Percentiles rank a stretch among this genome's conserved stretches.
phyloP scores from a whole-genome alignment of 164 flowering plant genomes.

The Piper betle region DNA sequence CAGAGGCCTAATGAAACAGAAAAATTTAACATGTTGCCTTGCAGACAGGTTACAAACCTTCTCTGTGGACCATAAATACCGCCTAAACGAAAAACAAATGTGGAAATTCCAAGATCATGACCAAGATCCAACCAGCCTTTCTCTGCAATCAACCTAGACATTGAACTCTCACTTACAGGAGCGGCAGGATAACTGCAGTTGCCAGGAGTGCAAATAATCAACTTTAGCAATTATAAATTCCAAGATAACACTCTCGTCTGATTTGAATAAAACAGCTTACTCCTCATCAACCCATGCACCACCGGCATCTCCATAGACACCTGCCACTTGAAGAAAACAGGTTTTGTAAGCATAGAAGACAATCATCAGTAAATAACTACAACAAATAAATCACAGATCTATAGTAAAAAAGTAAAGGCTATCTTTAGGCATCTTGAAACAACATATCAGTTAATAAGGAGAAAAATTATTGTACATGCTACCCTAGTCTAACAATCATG shows the following conservation, averaged over 20 bases:
- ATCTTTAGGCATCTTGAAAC: too few relatives aligned
- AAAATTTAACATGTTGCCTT: background rate
- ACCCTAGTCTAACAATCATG: too few relatives aligned
- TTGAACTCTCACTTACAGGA: constrained; percentile 37
- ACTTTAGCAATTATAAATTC: background rate
- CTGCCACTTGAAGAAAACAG: constrained; percentile 21
- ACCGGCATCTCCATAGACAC: constrained; percentile 85
- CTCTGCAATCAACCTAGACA: constrained; percentile 67
- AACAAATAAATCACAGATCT: too few relatives aligned
- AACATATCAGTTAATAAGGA: too few relatives aligned
- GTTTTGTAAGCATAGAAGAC: background rate
- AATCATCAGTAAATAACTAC: background rate
- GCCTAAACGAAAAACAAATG: constrained; percentile 67
- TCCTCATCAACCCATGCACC: constrained; percentile 89
- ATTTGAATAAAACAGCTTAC: constrained; percentile 31
- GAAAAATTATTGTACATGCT: too few relatives aligned
- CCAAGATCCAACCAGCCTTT: constrained; percentile 65
- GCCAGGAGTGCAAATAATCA: constrained; percentile 2
- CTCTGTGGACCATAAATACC: constrained; percentile 98
- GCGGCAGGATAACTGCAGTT: constrained; percentile 41
- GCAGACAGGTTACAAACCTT: constrained; percentile 31
- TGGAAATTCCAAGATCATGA: constrained; percentile 34
- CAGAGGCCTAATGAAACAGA: background rate
- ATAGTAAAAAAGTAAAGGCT: too few relatives aligned
- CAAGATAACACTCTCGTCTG: constrained; percentile 5